A percentile compares a stretch with the other conserved stretches of the same genome.
Evolutionary conservation across 768 basidiomycete species (phyloP).

Genomic region (Leccinum aurantiacum): DNA sequence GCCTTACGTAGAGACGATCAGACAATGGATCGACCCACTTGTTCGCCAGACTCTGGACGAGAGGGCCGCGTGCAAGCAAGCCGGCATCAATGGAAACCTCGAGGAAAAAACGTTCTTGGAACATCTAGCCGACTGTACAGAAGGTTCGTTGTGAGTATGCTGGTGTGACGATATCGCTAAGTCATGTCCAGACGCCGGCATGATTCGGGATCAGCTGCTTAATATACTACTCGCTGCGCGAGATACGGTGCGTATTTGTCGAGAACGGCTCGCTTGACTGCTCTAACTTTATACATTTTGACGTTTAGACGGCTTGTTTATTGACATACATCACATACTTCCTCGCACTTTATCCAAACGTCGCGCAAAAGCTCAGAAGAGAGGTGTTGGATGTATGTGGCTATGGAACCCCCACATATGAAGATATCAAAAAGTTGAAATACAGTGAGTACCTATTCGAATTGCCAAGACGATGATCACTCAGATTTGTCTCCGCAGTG

Average conservation of each 20-base stretch:
- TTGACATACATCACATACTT: constrained; percentile 72
- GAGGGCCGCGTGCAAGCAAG: constrained; percentile 39
- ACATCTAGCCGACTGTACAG: constrained; percentile 63
- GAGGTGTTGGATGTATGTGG: constrained; percentile 65
- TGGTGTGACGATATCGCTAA: constrained; percentile 6
- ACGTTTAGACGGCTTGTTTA: constrained; percentile 59
- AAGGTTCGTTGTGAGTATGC: constrained; percentile 42
- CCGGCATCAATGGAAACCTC: constrained; percentile 38
- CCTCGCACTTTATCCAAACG: constrained; percentile 62
- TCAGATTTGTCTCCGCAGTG: constrained; percentile 40
- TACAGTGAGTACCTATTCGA: constrained; percentile 50
- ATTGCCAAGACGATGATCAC: constrained; percentile 1
- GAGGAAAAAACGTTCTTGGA: constrained; percentile 65
- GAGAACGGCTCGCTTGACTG: background rate
- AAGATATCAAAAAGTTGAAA: constrained; percentile 57
- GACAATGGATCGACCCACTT: constrained; percentile 58
- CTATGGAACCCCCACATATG: constrained; percentile 50
- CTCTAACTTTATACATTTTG: background rate
- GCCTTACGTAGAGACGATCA: constrained; percentile 36
- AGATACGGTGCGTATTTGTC: constrained; percentile 58
- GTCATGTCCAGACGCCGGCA: constrained; percentile 48
- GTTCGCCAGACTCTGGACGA: constrained; percentile 52
- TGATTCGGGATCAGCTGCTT: constrained; percentile 76
- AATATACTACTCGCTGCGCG: constrained; percentile 76
- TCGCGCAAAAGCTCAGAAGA: constrained; percentile 49